phyloP scores from a whole-genome alignment of 306 rosid genomes.

The Senna siamea region DNA sequence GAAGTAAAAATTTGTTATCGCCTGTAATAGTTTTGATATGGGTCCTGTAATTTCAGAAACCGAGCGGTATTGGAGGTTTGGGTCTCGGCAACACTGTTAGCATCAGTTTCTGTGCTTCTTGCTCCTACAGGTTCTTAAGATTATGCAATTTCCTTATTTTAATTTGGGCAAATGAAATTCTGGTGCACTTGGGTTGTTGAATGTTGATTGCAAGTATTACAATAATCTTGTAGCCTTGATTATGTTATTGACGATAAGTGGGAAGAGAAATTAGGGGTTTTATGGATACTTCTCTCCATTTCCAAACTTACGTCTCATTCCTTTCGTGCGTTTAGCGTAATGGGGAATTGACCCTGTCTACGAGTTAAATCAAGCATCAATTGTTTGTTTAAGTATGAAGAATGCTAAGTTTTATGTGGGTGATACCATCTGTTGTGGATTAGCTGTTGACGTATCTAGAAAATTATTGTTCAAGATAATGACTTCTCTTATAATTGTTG shows the following conservation, averaged over 20 bases:
- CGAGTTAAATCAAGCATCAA: not conserved
- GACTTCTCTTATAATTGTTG: not conserved
- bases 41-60: slow-evolving; percentile 46
- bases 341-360: not conserved
- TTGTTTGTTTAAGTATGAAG: slow-evolving; percentile 4
- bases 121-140: slow-evolving; percentile 65
- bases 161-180: not conserved
- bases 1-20: not conserved
- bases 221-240: no score
- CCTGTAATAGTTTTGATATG: not conserved
- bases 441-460: not conserved
- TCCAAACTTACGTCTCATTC: not conserved
- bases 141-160: not conserved
- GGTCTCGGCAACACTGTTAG: slow-evolving; percentile 65
- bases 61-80: slow-evolving; percentile 41
- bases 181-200: not conserved
- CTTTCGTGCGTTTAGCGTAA: not conserved
- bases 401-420: slow-evolving; percentile 1
- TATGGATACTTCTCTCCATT: not conserved
- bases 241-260: not conserved
- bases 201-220: not conserved
- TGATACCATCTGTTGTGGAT: slow-evolving; percentile 14
- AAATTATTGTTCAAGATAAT: slow-evolving; percentile 6
- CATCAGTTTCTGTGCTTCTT: slow-evolving; percentile 73
- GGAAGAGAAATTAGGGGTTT: not conserved